Base-by-base conservation (phyloP, 352 stramenopile species). In the Globisporangium middletonii region DNA sequence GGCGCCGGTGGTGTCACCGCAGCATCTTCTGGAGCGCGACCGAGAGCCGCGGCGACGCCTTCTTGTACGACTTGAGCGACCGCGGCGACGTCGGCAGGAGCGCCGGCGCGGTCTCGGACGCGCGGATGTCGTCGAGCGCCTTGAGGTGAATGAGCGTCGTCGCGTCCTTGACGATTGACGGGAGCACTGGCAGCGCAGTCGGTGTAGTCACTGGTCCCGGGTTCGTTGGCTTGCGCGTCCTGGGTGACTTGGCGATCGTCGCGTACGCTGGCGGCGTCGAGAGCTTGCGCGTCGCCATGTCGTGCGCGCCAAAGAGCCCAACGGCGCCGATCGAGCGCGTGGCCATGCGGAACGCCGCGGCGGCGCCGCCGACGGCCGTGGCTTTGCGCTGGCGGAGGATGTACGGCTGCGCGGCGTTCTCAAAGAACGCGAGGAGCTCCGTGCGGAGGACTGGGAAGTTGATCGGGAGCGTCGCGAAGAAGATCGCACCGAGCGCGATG, bases 361-460 rank as follows among this genome's bases (percentile, higher is more conserved):
- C 63, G 33, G 61, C 53, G 52, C 67, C 52, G 0, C 57, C 64
- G 6, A 12, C 38, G 2, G 18, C 33, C 0, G 55, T 53, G 13
- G 57, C 45, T 41, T 81, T 83, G 33, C 77, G 66, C 19, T 83
- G 74, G 8, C 75, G 77, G 30, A 86, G 26, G n/a, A 89, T 71
- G 53, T 73, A 91, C 0, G 68, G 68, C 33, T 87, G 75, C 0
- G 71, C 59, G 0, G 79, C 81, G 11, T 67, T 65, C 30, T 92
- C 75, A 43, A 92, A 77, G 48, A 72, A 83, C 2, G 63, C 30
- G 46, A 81, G 68, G 19, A 89, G 82, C 41, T 65, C 67, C 15
- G 74, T 67, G n/a, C 82, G 79, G 26, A 92, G 48, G 1, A 65
- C 55, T 8, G 75, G 67, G 57, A 88, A 92, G 46, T 92, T 56